phyloP scores from a whole-genome alignment of 169 alveolate genomes.

The Eimeria praecox region DNA sequence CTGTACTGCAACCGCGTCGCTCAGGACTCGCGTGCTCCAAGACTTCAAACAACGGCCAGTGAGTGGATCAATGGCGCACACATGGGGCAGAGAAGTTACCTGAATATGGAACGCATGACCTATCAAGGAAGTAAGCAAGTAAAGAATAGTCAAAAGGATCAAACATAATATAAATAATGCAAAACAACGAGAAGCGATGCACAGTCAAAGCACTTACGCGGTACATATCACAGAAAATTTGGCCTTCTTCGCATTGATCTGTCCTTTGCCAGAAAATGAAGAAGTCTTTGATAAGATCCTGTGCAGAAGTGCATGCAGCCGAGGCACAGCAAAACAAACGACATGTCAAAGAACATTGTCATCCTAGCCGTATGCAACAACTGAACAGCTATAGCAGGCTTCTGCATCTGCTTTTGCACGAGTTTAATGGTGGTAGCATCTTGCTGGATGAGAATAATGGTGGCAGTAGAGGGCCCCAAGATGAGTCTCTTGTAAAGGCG shows the following conservation, averaged over 20 bases:
- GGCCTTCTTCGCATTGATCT: constrained; percentile 60
- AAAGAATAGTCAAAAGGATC: neutral
- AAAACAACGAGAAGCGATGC: neutral
- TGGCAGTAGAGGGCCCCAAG: neutral
- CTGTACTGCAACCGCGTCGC: constrained; percentile 77
- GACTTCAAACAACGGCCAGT: constrained; percentile 78
- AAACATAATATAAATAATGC: neutral
- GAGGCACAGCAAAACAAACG: neutral
- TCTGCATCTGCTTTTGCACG: too few species aligned
- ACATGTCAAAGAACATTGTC: neutral
- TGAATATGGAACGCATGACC: constrained; percentile 10
- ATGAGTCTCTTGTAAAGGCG: neutral
- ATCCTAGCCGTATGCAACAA: neutral
- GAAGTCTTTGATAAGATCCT: constrained; percentile 78
- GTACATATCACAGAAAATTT: constrained; percentile 75
- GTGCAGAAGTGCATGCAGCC: neutral
- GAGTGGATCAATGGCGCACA: constrained; percentile 76
- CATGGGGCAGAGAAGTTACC: constrained; percentile 73
- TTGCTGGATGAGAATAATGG: neutral
- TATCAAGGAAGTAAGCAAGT: neutral
- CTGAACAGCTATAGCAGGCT: neutral
- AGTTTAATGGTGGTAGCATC: neutral
- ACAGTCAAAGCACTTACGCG: constrained; percentile 10
- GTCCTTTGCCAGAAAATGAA: constrained; percentile 80
- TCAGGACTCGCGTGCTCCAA: constrained; percentile 68